Evolutionary conservation across 768 basidiomycete species (phyloP).

Genomic region (Leccinum pellstonianum): DNA sequence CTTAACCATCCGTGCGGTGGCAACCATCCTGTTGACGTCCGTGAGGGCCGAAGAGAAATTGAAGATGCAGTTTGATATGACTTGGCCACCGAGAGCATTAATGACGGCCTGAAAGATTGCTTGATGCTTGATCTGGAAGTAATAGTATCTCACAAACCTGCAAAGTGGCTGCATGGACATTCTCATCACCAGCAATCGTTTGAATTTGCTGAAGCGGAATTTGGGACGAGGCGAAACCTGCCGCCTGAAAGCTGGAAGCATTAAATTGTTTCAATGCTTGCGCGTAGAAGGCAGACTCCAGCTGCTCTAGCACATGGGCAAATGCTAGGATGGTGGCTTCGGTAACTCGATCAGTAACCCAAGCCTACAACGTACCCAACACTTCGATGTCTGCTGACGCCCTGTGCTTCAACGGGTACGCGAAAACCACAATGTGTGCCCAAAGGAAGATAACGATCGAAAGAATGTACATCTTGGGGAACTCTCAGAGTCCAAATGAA

Average conservation of each 20-base stretch:
- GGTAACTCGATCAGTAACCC: not conserved
- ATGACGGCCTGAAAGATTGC: constrained; percentile 41
- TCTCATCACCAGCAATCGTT: constrained; percentile 60
- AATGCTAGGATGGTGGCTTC: constrained; percentile 49
- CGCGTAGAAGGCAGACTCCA: constrained; percentile 68
- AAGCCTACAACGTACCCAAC: constrained; percentile 47
- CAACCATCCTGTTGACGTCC: constrained; percentile 68
- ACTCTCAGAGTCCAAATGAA: constrained; percentile 26
- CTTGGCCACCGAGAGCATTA: constrained; percentile 49
- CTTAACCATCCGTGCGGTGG: constrained; percentile 73
- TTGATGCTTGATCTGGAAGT: not conserved
- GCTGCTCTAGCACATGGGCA: constrained; percentile 70
- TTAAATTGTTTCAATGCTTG: constrained; percentile 67
- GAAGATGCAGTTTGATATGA: constrained; percentile 63
- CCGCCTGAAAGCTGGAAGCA: constrained; percentile 56
- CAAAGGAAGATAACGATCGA: not conserved
- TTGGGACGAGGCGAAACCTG: constrained; percentile 58
- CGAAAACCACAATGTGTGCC: not conserved
- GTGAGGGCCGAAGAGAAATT: constrained; percentile 62
- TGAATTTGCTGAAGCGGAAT: constrained; percentile 62
- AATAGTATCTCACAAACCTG: constrained; percentile 37
- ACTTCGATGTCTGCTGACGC: constrained; percentile 40
- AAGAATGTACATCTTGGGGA: constrained; percentile 7
- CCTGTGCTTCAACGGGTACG: constrained; percentile 11
- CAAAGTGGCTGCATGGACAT: constrained; percentile 54